These are phyloP conservation scores for Picea sitchensis DNA, from an alignment of 75 land plant genomes.

Conservation along the genomic window DNA sequence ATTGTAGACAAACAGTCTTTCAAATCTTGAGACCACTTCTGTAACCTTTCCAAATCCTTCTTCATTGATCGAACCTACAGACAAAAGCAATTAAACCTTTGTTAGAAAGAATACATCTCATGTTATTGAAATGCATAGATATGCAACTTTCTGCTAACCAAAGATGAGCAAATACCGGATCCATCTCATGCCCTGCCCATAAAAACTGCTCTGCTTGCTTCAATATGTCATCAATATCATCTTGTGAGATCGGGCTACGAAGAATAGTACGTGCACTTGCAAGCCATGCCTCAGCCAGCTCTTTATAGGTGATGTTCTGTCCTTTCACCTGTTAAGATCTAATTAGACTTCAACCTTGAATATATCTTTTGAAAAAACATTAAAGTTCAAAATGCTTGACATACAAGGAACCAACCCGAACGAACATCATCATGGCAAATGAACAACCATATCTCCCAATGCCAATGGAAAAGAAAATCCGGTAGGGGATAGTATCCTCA, in stretches of 20 bases:
- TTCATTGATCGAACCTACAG: conserved; percentile 56
- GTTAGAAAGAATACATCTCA: not conserved
- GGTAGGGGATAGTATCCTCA: not conserved
- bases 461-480: not conserved
- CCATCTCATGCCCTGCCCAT: conserved; percentile 97
- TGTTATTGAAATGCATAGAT: not conserved
- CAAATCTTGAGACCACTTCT: conserved; percentile 68
- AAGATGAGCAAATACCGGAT: conserved; percentile 36
- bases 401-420: not conserved
- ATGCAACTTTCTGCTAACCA: not conserved
- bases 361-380: too few species aligned
- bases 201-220: conserved; percentile 85
- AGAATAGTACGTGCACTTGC: conserved; percentile 23
- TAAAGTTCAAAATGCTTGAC: too few species aligned
- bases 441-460: not conserved
- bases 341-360: not conserved
- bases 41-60: conserved; percentile 40
- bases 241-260: conserved; percentile 29
- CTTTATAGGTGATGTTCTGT: conserved; percentile 19
- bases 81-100: not conserved
- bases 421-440: not conserved
- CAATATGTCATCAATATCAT: conserved; percentile 32
- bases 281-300: conserved; percentile 84
- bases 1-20: conserved; percentile 34
- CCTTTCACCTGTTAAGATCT: conserved; percentile 61